Evolutionary conservation across 441 rosid species (phyloP), one percentile per base, ranked within the genome.

Genomic region (Populus hybrid): DNA sequence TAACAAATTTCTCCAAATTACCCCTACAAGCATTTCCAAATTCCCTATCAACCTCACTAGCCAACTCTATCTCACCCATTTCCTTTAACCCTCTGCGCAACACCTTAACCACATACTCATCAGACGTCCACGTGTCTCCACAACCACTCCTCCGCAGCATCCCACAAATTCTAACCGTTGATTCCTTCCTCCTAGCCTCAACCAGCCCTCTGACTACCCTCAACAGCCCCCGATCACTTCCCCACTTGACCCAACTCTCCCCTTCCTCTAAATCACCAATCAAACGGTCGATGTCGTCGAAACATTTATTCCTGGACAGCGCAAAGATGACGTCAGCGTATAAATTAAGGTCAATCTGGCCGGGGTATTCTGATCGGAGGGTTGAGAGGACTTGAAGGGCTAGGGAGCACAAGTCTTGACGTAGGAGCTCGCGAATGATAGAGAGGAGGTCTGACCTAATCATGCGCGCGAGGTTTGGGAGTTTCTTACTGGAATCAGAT

Each of bases 381-480:
- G 82, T 81, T 84, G 87, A 85, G 84, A 89, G 90, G 21, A 86
- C 97, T 82, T 78, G 89, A 77, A 94, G 85, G 35, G 93, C 94
- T 77, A 91, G 86, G 23, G 80, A 23, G 83, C 93, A 89, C 70
- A 81, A 82, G 68, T 88, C 92, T 73, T 92, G 97, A 6, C 94
- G 90, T 7, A 94, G 92, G 84, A 94, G 97, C 87, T 93, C 97
- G 10, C 90, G 89, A 16, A 93, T 85, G 73, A 88, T 80, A 63
- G 96, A 82, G 30, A 91, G 68, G 77, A 93, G 92, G 77, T 93
- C 93, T 28, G 87, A 36, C 70, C 89, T 90, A 14, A 93, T 81
- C 69, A 93, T 93, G 78, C 96, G 97, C 65, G 91, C 69, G 80
- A 93, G 93, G 26, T 79, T 34, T 32, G 69, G 88, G 79, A 71